Conservation (phyloP, 371 early-diverging fungal genomes). For the Apophysomyces sp. region DNA sequence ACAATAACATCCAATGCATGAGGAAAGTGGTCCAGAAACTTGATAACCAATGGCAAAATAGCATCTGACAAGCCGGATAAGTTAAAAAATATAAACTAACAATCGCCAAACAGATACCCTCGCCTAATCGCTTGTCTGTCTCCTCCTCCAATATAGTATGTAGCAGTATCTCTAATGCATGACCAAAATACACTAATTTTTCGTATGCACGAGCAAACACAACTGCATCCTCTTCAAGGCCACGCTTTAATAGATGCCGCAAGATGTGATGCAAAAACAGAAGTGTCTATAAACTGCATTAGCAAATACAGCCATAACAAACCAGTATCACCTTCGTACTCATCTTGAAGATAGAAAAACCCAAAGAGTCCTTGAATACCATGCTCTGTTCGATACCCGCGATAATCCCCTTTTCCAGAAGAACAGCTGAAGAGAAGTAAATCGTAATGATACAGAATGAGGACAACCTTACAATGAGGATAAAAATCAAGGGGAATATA, state of each 20-base stretch:
- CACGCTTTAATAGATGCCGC: slow-evolving; percentile 57
- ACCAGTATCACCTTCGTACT: slow-evolving; percentile 61
- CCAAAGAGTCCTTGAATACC: slow-evolving; percentile 52
- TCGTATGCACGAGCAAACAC: slow-evolving; percentile 67
- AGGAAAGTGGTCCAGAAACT: slow-evolving; percentile 75
- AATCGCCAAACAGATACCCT: slow-evolving; percentile 8
- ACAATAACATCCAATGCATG: slow-evolving; percentile 81
- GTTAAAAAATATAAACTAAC: background rate
- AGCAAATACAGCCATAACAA: background rate
- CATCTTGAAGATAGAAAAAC: slow-evolving; percentile 63
- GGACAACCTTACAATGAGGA: slow-evolving; percentile 65
- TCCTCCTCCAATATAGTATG: slow-evolving; percentile 85
- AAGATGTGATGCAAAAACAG: slow-evolving; percentile 74
- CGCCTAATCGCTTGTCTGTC: slow-evolving; percentile 33
- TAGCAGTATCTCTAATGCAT: slow-evolving; percentile 81
- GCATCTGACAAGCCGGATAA: slow-evolving; percentile 40
- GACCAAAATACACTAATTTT: slow-evolving; percentile 76
- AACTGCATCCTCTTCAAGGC: slow-evolving; percentile 57
- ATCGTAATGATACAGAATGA: background rate
- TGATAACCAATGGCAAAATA: slow-evolving; percentile 66
- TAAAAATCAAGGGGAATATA: slow-evolving; percentile 76
- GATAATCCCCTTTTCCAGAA: slow-evolving; percentile 73
- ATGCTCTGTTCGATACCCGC: slow-evolving; percentile 78
- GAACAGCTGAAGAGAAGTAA: slow-evolving; percentile 53
- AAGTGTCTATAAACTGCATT: slow-evolving; percentile 60